Evolutionary conservation across 2,329 filamentous ascomycete genomes (phyloP).

Genomic region (Xylaria sp.): DNA sequence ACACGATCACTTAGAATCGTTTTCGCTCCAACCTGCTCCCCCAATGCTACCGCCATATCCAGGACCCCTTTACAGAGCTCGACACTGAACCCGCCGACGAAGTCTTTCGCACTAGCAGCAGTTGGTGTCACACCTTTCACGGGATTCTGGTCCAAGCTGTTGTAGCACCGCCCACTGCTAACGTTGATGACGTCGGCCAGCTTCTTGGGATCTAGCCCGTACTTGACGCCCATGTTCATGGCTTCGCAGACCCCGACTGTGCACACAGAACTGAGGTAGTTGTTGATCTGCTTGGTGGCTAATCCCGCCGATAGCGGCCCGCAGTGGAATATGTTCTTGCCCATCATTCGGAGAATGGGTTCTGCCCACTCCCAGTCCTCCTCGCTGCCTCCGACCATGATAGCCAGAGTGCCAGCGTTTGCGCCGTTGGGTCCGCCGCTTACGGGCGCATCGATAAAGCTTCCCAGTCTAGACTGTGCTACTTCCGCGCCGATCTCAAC

Average conservation of each 20-base stretch:
- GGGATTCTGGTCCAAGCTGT: slow-evolving; percentile 31
- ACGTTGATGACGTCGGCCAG: slow-evolving; percentile 32
- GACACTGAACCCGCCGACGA: slow-evolving; percentile 31
- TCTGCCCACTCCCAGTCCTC: slow-evolving; percentile 29
- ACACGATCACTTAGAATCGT: slow-evolving; percentile 24
- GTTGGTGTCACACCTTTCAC: slow-evolving; percentile 32
- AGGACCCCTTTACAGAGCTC: slow-evolving; percentile 34
- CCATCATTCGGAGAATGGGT: slow-evolving; percentile 30
- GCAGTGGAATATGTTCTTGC: slow-evolving; percentile 31
- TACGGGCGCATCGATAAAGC: slow-evolving; percentile 31
- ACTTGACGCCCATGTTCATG: slow-evolving; percentile 36
- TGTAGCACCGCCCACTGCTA: slow-evolving; percentile 33
- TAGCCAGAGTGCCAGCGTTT: slow-evolving; percentile 23
- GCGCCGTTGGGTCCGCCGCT: slow-evolving; percentile 34
- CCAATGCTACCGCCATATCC: slow-evolving; percentile 32
- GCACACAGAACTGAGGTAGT: slow-evolving; percentile 33
- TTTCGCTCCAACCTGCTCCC: slow-evolving; percentile 26
- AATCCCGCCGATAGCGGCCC: slow-evolving; percentile 25
- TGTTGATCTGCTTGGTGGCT: slow-evolving; percentile 35
- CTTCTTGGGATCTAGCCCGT: slow-evolving; percentile 31
- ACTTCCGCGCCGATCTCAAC: slow-evolving; percentile 28
- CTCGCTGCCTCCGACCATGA: slow-evolving; percentile 33
- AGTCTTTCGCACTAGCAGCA: slow-evolving; percentile 28
- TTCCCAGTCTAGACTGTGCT: slow-evolving; percentile 24
- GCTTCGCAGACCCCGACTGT: slow-evolving; percentile 33